Conservation (phyloP, 2,329 filamentous ascomycete genomes). For the Fusarium penzigii region DNA sequence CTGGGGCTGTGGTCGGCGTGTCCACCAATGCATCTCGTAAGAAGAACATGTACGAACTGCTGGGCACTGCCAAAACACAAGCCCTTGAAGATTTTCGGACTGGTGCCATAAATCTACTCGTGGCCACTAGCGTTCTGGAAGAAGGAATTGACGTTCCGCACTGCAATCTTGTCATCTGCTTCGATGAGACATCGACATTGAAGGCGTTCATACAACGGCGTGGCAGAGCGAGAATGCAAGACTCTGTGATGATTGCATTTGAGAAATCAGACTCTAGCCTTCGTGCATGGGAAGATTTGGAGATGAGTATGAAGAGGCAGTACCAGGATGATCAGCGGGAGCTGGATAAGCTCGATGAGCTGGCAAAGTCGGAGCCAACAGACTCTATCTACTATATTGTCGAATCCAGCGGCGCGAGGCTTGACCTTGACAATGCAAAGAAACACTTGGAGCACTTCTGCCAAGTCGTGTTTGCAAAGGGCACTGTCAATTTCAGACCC, state of each 20-base stretch:
- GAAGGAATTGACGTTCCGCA: constrained; percentile 69
- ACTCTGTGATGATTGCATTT: constrained; percentile 51
- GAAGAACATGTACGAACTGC: constrained; percentile 43
- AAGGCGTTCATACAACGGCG: constrained; percentile 61
- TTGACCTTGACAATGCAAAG: constrained; percentile 74
- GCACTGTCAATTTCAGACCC: constrained; percentile 66
- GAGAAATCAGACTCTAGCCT: constrained; percentile 30
- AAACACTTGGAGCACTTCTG: constrained; percentile 85
- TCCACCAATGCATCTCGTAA: constrained; percentile 41
- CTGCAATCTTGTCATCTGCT: constrained; percentile 63
- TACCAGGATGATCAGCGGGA: constrained; percentile 67
- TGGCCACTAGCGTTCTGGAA: constrained; percentile 65
- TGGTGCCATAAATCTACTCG: constrained; percentile 56
- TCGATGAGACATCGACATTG: constrained; percentile 50
- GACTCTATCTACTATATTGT: constrained; percentile 36
- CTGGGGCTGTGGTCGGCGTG: constrained; percentile 58
- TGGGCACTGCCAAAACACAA: constrained; percentile 33
- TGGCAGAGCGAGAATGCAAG: constrained; percentile 51
- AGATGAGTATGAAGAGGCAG: constrained; percentile 68
- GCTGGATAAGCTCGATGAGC: constrained; percentile 42
- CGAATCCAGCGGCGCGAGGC: constrained; percentile 55
- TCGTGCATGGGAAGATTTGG: constrained; percentile 64
- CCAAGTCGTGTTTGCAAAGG: constrained; percentile 53
- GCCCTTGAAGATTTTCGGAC: constrained; percentile 51
- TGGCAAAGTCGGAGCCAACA: constrained; percentile 46